Percentiles rank a stretch among this genome's conserved stretches.
phyloP scores from a whole-genome alignment of 2,329 filamentous ascomycete genomes.

The Aureobasidium sp. region DNA sequence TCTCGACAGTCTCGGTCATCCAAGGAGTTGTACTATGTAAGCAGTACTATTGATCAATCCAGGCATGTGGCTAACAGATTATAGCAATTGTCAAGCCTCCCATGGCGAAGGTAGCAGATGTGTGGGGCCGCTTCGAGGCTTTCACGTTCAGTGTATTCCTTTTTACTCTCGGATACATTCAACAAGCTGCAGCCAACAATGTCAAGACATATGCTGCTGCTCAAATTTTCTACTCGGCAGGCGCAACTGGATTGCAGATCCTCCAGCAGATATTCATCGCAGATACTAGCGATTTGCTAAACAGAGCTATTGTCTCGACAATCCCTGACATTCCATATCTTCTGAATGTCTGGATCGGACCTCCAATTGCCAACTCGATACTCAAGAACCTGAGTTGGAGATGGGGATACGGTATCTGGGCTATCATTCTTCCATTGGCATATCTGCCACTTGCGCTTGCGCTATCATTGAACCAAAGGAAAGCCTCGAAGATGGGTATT shows the following conservation, averaged over 20 bases:
- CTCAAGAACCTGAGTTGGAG: conserved; percentile 47
- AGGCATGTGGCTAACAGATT: not conserved
- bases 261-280: conserved; percentile 60
- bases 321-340: conserved; percentile 55
- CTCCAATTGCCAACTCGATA: conserved; percentile 45
- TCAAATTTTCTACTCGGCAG: conserved; percentile 57
- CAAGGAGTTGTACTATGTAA: conserved; percentile 57
- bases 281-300: conserved; percentile 53
- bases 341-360: conserved; percentile 55
- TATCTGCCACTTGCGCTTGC: conserved; percentile 50
- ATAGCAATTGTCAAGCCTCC: conserved; percentile 53
- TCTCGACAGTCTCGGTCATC: conserved; percentile 58
- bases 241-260: conserved; percentile 53
- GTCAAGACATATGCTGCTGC: conserved; percentile 50
- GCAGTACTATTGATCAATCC: conserved; percentile 15
- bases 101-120: conserved; percentile 55
- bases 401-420: conserved; percentile 59
- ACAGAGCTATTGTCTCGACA: conserved; percentile 54
- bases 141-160: conserved; percentile 49
- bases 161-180: conserved; percentile 51
- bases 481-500: conserved; percentile 44
- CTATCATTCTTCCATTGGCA: conserved; percentile 50
- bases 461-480: conserved; percentile 46
- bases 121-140: conserved; percentile 56
- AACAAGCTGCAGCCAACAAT: conserved; percentile 49